phyloP scores from a whole-genome alignment of 768 basidiomycete species.

The Coprinopsis cinerea region DNA sequence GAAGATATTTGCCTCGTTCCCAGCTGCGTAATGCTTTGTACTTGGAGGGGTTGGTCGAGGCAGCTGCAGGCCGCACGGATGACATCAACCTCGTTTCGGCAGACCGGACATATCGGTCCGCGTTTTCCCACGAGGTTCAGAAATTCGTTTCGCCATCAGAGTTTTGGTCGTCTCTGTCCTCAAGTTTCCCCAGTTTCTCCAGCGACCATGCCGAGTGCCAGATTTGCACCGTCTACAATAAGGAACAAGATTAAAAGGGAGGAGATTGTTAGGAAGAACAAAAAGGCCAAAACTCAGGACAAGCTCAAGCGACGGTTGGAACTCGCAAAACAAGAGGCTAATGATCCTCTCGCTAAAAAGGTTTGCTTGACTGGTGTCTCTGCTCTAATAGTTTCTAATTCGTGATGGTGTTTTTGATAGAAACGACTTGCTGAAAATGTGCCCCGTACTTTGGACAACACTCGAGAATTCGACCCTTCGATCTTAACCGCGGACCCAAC shows the following conservation, averaged over 20 bases:
- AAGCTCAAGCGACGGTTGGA: constrained; percentile 81
- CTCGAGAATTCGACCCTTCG: constrained; percentile 76
- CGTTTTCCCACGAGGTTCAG: too few relatives aligned
- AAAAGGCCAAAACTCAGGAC: constrained; percentile 70
- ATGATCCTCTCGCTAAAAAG: constrained; percentile 73
- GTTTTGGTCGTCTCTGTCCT: too few relatives aligned
- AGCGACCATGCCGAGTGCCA: constrained; percentile 48
- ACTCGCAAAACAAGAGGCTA: constrained; percentile 68
- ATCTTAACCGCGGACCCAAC: constrained; percentile 51
- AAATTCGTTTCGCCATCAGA: too few relatives aligned
- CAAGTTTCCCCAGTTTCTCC: too few relatives aligned
- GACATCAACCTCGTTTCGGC: too few relatives aligned
- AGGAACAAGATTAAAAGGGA: constrained; percentile 88
- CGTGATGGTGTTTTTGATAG: constrained; percentile 33
- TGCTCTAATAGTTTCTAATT: neutral
- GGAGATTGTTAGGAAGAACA: constrained; percentile 64
- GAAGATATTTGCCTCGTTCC: too few relatives aligned
- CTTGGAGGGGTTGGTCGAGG: too few relatives aligned
- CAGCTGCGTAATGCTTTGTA: too few relatives aligned
- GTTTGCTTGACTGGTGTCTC: constrained; percentile 31
- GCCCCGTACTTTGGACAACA: constrained; percentile 90
- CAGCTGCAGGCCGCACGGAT: too few relatives aligned
- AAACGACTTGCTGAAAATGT: constrained; percentile 81
- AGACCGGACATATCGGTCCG: too few relatives aligned
- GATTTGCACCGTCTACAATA: constrained; percentile 63